These are phyloP conservation scores for Boletus fagicola DNA, from an alignment of 768 basidiomycete species.

Conservation along the genomic window DNA sequence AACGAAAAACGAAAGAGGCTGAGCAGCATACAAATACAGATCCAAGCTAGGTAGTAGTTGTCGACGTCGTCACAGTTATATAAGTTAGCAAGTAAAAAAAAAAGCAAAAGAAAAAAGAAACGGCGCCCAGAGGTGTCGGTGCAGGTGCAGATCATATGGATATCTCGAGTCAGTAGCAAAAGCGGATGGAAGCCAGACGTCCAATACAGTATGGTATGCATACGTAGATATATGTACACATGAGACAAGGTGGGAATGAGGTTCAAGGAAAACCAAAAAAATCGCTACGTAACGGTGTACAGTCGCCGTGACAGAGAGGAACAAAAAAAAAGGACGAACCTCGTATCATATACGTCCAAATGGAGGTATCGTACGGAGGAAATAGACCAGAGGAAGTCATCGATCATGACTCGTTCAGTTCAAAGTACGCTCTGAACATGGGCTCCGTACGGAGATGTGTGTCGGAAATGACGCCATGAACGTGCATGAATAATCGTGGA, in stretches of 20 bases:
- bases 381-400: not conserved
- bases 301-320: not conserved
- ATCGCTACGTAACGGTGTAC: not conserved
- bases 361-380: not conserved
- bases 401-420: constrained; percentile 50
- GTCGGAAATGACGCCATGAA: constrained; percentile 75
- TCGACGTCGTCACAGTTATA: constrained; percentile 8
- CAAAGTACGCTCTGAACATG: constrained; percentile 91
- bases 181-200: constrained; percentile 2
- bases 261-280: not conserved
- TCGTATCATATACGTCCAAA: not conserved
- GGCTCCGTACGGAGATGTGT: constrained; percentile 77
- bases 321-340: not conserved
- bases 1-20: not conserved
- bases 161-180: constrained; percentile 1
- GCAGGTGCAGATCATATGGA: not conserved
- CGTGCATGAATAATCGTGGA: constrained; percentile 88
- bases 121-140: not conserved
- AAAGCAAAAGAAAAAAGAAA: constrained; percentile 8
- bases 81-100: constrained; percentile 22
- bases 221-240: constrained; percentile 9
- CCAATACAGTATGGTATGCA: constrained; percentile 11
- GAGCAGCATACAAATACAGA: constrained; percentile 23
- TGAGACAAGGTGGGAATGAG: not conserved
- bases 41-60: constrained; percentile 1